These are phyloP conservation scores for Galerina marginata DNA, from an alignment of 768 basidiomycete genomes.

Conservation along the genomic window DNA sequence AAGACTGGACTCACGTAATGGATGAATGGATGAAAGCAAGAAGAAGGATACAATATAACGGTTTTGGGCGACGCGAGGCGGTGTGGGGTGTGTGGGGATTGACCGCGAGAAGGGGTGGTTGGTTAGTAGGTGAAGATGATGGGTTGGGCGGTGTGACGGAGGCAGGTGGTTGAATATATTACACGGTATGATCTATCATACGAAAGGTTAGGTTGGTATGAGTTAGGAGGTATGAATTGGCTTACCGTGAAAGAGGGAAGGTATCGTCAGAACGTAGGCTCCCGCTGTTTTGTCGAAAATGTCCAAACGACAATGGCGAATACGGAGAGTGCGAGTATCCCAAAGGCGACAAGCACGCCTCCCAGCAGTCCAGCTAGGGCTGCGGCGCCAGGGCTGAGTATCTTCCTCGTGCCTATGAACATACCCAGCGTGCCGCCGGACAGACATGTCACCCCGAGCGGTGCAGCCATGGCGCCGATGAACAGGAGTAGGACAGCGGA, in stretches of 20 bases:
- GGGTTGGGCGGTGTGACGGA: no score
- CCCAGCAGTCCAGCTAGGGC: constrained; percentile 40
- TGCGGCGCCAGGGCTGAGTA: constrained; percentile 33
- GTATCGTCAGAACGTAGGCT: not conserved
- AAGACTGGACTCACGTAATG: constrained; percentile 1
- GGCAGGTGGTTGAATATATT: no score
- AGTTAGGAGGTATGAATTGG: no score
- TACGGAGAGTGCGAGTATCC: constrained; percentile 11
- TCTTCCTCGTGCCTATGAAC: constrained; percentile 15
- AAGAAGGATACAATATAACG: not conserved
- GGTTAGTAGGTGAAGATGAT: not conserved
- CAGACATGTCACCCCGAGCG: constrained; percentile 40
- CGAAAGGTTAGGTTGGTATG: no score
- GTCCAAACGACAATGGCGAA: constrained; percentile 18
- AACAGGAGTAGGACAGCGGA: constrained; percentile 23
- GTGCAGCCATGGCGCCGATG: constrained; percentile 34
- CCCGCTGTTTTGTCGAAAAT: constrained; percentile 20
- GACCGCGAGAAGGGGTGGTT: not conserved
- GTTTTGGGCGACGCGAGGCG: not conserved
- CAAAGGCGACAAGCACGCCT: constrained; percentile 29
- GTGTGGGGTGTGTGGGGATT: not conserved
- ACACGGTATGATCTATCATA: no score
- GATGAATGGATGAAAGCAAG: not conserved
- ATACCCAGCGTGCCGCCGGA: constrained; percentile 9
- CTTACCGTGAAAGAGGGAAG: no score